Evolutionary conservation across 192 early-diverging fungal genomes (phyloP).

Genomic region (Backusella circina): DNA sequence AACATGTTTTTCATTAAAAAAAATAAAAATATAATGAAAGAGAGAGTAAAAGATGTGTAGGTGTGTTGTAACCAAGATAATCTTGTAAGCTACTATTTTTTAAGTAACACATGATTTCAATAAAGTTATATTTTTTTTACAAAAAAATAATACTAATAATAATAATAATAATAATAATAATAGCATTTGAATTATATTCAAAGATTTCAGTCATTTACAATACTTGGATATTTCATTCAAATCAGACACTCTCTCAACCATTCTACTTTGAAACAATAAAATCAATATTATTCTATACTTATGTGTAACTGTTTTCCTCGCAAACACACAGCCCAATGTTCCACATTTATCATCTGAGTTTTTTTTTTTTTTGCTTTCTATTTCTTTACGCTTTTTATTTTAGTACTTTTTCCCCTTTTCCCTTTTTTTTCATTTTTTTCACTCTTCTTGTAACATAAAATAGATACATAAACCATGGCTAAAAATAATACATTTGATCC

Average conservation of each 20-base stretch:
- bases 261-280: background rate
- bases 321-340: background rate
- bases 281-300: background rate
- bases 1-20: background rate
- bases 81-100: background rate
- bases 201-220: background rate
- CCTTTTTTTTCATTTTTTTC: background rate
- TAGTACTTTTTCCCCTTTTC: background rate
- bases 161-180: too few species aligned
- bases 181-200: background rate
- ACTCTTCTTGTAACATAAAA: background rate
- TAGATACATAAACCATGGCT: background rate
- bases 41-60: background rate
- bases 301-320: background rate
- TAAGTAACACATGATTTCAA: background rate
- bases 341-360: slow-evolving; percentile 2
- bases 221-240: background rate
- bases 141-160: too few species aligned
- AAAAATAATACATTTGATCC: slow-evolving; percentile 12
- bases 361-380: background rate
- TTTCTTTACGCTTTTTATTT: background rate
- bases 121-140: too few species aligned
- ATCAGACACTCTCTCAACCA: background rate
- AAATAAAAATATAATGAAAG: background rate
- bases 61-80: background rate